Percentiles rank a stretch among this genome's conserved stretches.
These are phyloP conservation scores for Colletotrichum musae DNA, from an alignment of 2,329 filamentous ascomycete genomes.

Conservation along the genomic window DNA sequence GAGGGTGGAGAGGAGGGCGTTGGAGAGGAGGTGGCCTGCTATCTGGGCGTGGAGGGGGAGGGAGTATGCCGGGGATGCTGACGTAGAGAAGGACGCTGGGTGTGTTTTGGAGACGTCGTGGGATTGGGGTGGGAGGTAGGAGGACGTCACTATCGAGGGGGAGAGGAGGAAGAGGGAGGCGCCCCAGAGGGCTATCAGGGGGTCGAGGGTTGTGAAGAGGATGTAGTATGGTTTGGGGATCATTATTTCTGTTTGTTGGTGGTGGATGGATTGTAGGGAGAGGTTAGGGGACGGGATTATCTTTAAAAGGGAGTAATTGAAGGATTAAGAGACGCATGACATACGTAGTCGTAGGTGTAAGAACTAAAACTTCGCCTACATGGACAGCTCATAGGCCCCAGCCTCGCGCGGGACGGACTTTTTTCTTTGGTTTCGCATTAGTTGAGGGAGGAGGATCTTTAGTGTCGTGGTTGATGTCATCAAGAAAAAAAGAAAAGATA, in stretches of 20 bases:
- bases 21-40: constrained; percentile 23
- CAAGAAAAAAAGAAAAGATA: no score
- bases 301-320: neutral
- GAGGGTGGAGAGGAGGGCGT: constrained; percentile 21
- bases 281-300: neutral
- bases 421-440: no score
- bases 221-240: constrained; percentile 18
- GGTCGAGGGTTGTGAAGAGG: constrained; percentile 29
- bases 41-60: constrained; percentile 32
- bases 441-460: no score
- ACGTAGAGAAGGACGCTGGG: constrained; percentile 9
- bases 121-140: constrained; percentile 10
- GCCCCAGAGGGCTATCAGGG: constrained; percentile 32
- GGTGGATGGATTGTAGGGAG: neutral
- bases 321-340: no score
- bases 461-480: no score
- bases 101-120: constrained; percentile 11
- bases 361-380: no score
- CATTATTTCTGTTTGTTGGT: neutral
- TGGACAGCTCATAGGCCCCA: no score
- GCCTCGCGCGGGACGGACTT: no score
- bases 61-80: constrained; percentile 6
- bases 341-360: no score
- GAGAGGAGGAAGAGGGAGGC: constrained; percentile 26
- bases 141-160: constrained; percentile 17